These are phyloP conservation scores for Avena eriantha DNA, from an alignment of 176 grass and related monocot species.

Conservation along the genomic window DNA sequence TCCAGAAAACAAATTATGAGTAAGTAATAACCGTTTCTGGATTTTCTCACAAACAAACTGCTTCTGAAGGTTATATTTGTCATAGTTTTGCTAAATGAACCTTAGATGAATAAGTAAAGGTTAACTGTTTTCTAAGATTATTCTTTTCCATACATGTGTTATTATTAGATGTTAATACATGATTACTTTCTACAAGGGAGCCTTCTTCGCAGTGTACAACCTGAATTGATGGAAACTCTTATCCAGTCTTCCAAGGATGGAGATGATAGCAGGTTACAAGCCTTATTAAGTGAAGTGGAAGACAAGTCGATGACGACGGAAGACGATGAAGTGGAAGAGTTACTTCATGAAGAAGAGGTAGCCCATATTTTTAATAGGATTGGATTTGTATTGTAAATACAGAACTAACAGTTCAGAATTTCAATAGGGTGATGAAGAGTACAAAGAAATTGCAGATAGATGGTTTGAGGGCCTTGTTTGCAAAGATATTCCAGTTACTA, in stretches of 20 bases:
- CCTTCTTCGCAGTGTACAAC: slow-evolving; percentile 79
- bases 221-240: slow-evolving; percentile 92
- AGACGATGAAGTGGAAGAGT: slow-evolving; percentile 60
- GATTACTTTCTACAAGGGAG: slow-evolving; percentile 61
- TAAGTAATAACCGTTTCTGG: not conserved
- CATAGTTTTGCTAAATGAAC: not conserved
- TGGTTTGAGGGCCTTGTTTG: slow-evolving; percentile 81
- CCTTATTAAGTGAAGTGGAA: slow-evolving; percentile 48
- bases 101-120: not conserved
- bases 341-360: slow-evolving; percentile 59
- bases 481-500: slow-evolving; percentile 84
- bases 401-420: slow-evolving; percentile 33
- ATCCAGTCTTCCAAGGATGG: slow-evolving; percentile 88
- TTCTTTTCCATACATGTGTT: not conserved
- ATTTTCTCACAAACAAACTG: not conserved
- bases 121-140: not conserved
- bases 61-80: not conserved
- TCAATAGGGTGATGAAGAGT: slow-evolving; percentile 62
- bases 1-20: not conserved
- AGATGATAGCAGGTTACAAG: slow-evolving; percentile 58
- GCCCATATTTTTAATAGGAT: slow-evolving; percentile 20
- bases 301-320: slow-evolving; percentile 38
- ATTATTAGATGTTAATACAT: slow-evolving; percentile 21
- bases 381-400: slow-evolving; percentile 17
- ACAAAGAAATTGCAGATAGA: slow-evolving; percentile 65